A percentile compares a stretch with the other conserved stretches of the same genome.
phyloP scores from a whole-genome alignment of 192 early-diverging fungal species.

The Backusella tuberculispora region DNA sequence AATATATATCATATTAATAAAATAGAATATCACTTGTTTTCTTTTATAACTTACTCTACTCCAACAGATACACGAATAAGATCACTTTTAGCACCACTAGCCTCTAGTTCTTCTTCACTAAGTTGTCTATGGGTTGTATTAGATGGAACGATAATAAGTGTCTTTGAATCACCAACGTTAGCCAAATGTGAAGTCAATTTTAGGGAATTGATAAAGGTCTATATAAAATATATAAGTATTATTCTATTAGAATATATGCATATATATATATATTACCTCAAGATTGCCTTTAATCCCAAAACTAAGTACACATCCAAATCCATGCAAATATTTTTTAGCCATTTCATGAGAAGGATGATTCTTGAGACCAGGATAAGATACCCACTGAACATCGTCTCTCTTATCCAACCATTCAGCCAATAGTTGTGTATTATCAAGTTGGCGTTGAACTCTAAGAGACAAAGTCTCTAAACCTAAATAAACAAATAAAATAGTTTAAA shows the following conservation, averaged over 20 bases:
- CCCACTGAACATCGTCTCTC: conserved; percentile 80
- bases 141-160: conserved; percentile 84
- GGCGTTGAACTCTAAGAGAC: conserved; percentile 86
- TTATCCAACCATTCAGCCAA: conserved; percentile 81
- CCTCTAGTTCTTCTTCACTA: conserved; percentile 73
- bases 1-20: not conserved
- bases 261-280: conserved; percentile 1
- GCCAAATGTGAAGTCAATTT: conserved; percentile 87
- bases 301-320: conserved; percentile 86
- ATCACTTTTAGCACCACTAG: conserved; percentile 78
- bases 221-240: not conserved
- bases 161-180: conserved; percentile 92
- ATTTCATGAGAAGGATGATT: conserved; percentile 75
- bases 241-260: not conserved
- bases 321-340: conserved; percentile 83
- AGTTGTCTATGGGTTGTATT: conserved; percentile 90
- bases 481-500: not conserved
- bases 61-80: conserved; percentile 86
- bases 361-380: conserved; percentile 86
- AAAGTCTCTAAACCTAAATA: conserved; percentile 79
- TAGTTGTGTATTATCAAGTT: conserved; percentile 75
- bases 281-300: conserved; percentile 66
- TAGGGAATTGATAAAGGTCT: conserved; percentile 75
- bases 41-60: conserved; percentile 56
- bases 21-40: not conserved